phyloP scores from a whole-genome alignment of 106 monocot species.

The Allium fistulosum region DNA sequence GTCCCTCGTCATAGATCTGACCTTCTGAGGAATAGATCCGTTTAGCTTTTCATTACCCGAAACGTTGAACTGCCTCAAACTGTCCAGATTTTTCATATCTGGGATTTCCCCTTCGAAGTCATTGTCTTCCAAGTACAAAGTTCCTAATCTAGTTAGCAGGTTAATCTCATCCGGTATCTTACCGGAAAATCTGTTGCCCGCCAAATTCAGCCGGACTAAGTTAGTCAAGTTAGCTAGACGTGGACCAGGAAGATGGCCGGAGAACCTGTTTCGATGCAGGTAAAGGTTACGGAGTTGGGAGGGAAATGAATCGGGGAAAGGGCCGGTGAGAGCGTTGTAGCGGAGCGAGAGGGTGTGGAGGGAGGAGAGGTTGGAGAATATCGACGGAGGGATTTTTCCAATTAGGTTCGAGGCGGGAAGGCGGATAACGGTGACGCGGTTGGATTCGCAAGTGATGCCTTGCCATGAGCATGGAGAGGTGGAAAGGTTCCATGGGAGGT shows the following conservation, averaged over 20 bases:
- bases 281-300: constrained; percentile 31
- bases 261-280: constrained; percentile 28
- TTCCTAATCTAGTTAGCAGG: constrained; percentile 24
- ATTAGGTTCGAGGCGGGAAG: constrained; percentile 40
- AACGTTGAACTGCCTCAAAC: constrained; percentile 48
- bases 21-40: constrained; percentile 56
- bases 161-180: constrained; percentile 17
- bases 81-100: constrained; percentile 18
- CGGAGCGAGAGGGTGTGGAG: constrained; percentile 32
- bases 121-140: constrained; percentile 35
- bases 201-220: constrained; percentile 28
- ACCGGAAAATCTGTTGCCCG: constrained; percentile 31
- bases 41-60: constrained; percentile 40
- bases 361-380: constrained; percentile 24
- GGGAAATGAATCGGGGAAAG: constrained; percentile 16
- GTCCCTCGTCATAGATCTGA: constrained; percentile 21
- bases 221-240: constrained; percentile 8
- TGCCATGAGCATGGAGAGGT: constrained; percentile 26
- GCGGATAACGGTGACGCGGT: constrained; percentile 22
- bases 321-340: constrained; percentile 33
- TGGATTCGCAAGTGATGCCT: constrained; percentile 24
- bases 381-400: constrained; percentile 18
- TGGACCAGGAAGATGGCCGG: constrained; percentile 19
- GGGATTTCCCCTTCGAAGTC: constrained; percentile 38
- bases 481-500: constrained; percentile 25